A percentile compares a stretch with the other conserved stretches of the same genome.
phyloP scores from a whole-genome alignment of 345 rosid genomes.

The Gossypium arboreum region DNA sequence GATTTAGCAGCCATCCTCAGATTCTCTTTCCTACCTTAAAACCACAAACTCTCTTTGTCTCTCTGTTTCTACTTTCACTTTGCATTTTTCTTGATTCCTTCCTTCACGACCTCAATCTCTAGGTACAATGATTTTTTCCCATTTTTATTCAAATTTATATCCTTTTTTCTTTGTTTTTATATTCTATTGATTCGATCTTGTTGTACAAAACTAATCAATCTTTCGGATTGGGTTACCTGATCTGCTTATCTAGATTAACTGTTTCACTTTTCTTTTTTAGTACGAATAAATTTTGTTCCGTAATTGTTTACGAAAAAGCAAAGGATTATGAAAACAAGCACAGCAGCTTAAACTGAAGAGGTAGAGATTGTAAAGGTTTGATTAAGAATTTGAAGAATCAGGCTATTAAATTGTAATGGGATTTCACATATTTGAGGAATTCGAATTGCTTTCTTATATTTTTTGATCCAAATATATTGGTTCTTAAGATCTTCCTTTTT shows the following conservation, averaged over 20 bases:
- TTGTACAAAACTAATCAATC: neutral
- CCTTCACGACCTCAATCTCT: neutral
- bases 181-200: neutral
- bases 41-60: neutral
- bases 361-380: neutral
- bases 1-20: neutral
- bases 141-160: neutral
- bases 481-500: neutral
- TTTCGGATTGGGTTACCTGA: neutral
- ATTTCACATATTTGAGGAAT: neutral
- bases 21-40: constrained; percentile 1
- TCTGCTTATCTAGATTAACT: neutral
- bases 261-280: neutral
- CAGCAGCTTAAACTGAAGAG: neutral
- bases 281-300: neutral
- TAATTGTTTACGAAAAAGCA: neutral
- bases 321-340: neutral
- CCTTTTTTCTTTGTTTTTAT: neutral
- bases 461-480: neutral
- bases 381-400: neutral
- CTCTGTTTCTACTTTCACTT: neutral
- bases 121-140: constrained; percentile 3
- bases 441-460: neutral
- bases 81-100: neutral
- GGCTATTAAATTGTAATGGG: neutral